Evolutionary conservation across 1,284 basidiomycete genomes (phyloP).

Genomic region (Apiotrichum mycotoxinovorans): DNA sequence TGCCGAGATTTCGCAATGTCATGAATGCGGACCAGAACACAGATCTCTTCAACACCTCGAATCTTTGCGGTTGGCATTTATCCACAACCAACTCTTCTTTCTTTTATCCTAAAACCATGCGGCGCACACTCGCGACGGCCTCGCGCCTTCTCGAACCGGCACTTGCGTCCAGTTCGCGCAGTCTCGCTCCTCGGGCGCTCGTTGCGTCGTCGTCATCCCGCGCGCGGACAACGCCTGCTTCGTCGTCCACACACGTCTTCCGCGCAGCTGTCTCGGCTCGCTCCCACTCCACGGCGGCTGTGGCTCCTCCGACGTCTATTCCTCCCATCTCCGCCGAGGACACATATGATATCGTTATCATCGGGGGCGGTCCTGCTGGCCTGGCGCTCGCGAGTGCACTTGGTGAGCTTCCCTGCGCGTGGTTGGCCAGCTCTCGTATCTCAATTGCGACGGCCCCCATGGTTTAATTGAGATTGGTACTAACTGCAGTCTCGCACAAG

Average conservation of each 20-base stretch:
- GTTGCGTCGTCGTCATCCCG: background rate
- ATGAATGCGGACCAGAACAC: background rate
- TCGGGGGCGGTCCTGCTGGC: constrained; percentile 90
- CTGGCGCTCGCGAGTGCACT: constrained; percentile 84
- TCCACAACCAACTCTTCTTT: background rate
- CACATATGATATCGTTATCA: constrained; percentile 77
- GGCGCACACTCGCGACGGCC: background rate
- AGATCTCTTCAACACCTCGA: too few species aligned
- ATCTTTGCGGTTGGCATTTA: background rate
- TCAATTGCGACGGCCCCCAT: too few species aligned
- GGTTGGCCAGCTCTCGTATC: too few species aligned
- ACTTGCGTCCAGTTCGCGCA: constrained; percentile 1
- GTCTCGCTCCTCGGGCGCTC: constrained; percentile 1
- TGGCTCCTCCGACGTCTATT: background rate
- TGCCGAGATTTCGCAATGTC: background rate
- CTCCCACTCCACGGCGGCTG: constrained; percentile 1
- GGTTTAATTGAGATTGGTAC: background rate
- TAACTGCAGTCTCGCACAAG: constrained; percentile 13
- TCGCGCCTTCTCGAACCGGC: background rate
- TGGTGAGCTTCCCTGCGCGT: constrained; percentile 55
- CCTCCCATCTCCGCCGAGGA: constrained; percentile 27
- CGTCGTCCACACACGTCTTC: background rate
- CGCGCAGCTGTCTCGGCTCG: background rate
- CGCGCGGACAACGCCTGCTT: background rate
- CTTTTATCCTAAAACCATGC: constrained; percentile 2